Evolutionary conservation across 331 rosid genomes (phyloP).

Genomic region (Prunus yedoensis): DNA sequence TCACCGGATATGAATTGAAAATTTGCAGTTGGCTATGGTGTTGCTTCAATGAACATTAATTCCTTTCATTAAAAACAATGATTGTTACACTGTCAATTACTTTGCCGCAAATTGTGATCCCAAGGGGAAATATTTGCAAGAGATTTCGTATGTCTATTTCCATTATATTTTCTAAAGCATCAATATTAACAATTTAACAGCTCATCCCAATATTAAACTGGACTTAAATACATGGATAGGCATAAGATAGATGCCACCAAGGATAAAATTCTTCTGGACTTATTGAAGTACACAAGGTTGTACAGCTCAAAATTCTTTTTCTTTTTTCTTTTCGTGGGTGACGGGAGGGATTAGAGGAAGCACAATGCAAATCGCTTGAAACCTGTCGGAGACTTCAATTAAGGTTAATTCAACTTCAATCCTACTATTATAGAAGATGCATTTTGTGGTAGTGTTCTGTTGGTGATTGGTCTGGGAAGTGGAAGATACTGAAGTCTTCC

Average conservation of each 20-base stretch:
- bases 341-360: background rate
- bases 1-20: too few species aligned
- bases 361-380: background rate
- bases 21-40: too few species aligned
- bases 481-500: background rate
- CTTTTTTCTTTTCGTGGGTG: background rate
- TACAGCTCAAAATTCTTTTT: background rate
- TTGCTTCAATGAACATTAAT: too few species aligned
- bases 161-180: too few species aligned
- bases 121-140: too few species aligned
- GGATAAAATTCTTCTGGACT: background rate
- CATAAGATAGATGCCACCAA: background rate
- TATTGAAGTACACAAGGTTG: background rate
- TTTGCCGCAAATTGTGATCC: too few species aligned
- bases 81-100: too few species aligned
- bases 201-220: background rate
- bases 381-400: too few species aligned
- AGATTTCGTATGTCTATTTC: too few species aligned
- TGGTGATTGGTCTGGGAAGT: background rate
- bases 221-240: background rate
- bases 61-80: too few species aligned
- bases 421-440: background rate
- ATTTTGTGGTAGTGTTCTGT: background rate
- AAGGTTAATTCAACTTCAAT: too few species aligned
- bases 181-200: background rate